These are phyloP conservation scores for Ganoderma meredithae DNA, from an alignment of 1,284 basidiomycete species.

Conservation along the genomic window DNA sequence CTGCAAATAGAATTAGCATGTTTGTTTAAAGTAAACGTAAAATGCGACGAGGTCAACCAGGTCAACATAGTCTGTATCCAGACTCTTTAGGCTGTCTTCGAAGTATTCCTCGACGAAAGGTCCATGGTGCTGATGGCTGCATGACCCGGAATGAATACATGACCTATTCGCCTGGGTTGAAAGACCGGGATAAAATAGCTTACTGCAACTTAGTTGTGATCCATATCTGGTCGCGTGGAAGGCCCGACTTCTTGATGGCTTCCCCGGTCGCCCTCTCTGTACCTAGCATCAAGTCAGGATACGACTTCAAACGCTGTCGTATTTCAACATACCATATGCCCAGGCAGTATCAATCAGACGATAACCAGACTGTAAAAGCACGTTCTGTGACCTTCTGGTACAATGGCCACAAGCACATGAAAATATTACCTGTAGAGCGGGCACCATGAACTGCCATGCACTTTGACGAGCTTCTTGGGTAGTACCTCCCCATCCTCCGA, in stretches of 20 bases:
- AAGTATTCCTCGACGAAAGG: conserved; percentile 40
- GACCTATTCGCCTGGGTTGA: no score
- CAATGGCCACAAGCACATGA: not conserved
- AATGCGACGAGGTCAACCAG: conserved; percentile 32
- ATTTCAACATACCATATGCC: conserved; percentile 37
- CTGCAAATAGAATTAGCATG: conserved; percentile 19
- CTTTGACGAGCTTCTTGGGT: conserved; percentile 35
- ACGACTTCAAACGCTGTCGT: not conserved
- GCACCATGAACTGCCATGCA: conserved; percentile 37
- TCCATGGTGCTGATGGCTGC: conserved; percentile 24
- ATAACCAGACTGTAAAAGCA: conserved; percentile 37
- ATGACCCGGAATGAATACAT: not conserved
- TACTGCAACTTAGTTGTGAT: conserved; percentile 51
- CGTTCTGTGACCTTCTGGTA: not conserved
- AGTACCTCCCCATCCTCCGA: conserved; percentile 41
- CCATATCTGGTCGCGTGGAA: conserved; percentile 52
- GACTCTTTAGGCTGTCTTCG: conserved; percentile 39
- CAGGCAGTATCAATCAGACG: conserved; percentile 42
- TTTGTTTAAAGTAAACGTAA: not conserved
- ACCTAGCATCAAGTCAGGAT: conserved; percentile 24
- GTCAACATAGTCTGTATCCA: conserved; percentile 43
- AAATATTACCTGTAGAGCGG: conserved; percentile 37
- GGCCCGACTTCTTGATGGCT: conserved; percentile 49
- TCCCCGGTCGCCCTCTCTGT: conserved; percentile 51
- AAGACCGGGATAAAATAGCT: not conserved